Conservation (phyloP, 768 basidiomycete species). For the Hericium alpestre region DNA sequence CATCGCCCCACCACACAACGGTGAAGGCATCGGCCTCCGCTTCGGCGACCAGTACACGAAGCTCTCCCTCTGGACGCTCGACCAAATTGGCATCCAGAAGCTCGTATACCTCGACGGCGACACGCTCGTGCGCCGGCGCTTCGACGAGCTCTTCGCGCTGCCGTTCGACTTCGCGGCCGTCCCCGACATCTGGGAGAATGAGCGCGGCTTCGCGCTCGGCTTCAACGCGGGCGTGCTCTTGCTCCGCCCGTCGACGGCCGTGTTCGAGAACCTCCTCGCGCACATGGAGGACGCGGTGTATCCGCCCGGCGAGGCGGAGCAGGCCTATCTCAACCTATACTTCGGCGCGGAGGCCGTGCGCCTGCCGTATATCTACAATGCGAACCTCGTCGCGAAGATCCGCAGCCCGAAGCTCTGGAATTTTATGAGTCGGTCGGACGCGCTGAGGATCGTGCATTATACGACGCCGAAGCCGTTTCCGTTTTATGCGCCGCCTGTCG, state of each 20-base stretch:
- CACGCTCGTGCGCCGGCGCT: slow-evolving; percentile 21
- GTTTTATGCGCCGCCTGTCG: slow-evolving; percentile 1
- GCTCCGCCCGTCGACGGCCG: slow-evolving; percentile 20
- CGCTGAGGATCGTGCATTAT: slow-evolving; percentile 31
- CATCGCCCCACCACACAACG: slow-evolving; percentile 23
- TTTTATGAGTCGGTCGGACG: slow-evolving; percentile 14
- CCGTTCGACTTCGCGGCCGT: slow-evolving; percentile 26
- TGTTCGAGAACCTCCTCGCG: slow-evolving; percentile 22
- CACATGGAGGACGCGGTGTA: slow-evolving; percentile 21
- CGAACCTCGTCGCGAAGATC: slow-evolving; percentile 29
- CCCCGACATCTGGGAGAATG: slow-evolving; percentile 11
- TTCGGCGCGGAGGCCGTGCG: slow-evolving; percentile 25
- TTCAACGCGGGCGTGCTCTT: slow-evolving; percentile 33
- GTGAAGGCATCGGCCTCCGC: slow-evolving; percentile 18
- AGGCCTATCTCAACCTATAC: slow-evolving; percentile 31
- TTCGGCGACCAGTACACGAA: slow-evolving; percentile 28
- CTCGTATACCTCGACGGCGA: slow-evolving; percentile 27
- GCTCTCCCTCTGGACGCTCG: slow-evolving; percentile 25
- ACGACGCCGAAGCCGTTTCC: slow-evolving; percentile 25
- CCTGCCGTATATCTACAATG: slow-evolving; percentile 32
- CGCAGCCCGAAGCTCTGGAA: slow-evolving; percentile 24
- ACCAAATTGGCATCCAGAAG: slow-evolving; percentile 17
- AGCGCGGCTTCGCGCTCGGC: slow-evolving; percentile 16
- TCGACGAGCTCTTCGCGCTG: slow-evolving; percentile 25
- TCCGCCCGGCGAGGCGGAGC: slow-evolving; percentile 27